Conservation (phyloP, 805 yeast genomes). For the Candida anglica region DNA sequence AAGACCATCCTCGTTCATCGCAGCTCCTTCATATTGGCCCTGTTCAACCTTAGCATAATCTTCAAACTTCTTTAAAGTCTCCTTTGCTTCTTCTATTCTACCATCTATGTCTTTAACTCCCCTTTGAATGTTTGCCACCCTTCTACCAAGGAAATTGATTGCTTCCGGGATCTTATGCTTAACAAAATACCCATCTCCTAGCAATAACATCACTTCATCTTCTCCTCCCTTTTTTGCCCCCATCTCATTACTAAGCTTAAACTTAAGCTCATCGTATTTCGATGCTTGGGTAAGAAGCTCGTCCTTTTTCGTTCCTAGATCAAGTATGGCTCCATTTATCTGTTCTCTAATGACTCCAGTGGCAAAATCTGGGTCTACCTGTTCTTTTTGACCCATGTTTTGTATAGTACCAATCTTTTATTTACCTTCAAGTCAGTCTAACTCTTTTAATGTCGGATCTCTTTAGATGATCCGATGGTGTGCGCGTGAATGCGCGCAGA, state of each 20-base stretch:
- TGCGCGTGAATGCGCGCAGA: no score
- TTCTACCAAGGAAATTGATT: conserved; percentile 17
- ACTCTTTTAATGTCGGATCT: no score
- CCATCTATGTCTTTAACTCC: conserved; percentile 37
- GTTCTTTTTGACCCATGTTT: conserved; percentile 1
- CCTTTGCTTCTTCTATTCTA: conserved; percentile 37
- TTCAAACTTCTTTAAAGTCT: conserved; percentile 22
- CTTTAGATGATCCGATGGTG: no score
- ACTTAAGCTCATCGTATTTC: conserved; percentile 2
- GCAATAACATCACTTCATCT: conserved; percentile 18
- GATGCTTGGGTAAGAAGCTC: conserved; percentile 6
- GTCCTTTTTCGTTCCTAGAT: conserved; percentile 4
- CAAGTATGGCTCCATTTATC: conserved; percentile 3
- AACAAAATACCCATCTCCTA: conserved; percentile 41
- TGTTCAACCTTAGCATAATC: conserved; percentile 7
- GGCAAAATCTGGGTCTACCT: conserved; percentile 3
- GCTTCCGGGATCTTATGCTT: conserved; percentile 29
- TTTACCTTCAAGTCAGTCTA: no score
- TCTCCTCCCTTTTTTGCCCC: no score
- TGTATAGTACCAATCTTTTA: no score
- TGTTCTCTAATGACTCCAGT: conserved; percentile 3
- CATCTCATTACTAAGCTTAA: conserved; percentile 4
- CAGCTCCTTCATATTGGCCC: conserved; percentile 6
- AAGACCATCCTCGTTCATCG: conserved; percentile 41
- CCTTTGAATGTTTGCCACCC: conserved; percentile 23